Evolutionary conservation across 2,329 filamentous ascomycete genomes (phyloP), one percentile per base, ranked within the genome.

Genomic region (Cadophora malorum): DNA sequence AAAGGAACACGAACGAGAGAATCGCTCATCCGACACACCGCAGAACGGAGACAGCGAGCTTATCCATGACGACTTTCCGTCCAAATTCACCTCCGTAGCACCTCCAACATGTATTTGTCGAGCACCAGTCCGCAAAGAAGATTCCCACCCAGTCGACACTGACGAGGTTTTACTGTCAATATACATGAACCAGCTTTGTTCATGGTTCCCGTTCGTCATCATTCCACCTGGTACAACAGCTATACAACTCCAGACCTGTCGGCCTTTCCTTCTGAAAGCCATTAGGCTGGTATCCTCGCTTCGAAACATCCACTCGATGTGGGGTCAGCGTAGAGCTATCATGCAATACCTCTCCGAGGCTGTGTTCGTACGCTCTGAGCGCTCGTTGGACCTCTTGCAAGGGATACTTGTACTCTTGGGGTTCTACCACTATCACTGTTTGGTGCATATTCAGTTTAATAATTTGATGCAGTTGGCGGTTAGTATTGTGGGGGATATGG

Each of bases 341-440:
- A 81, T 84, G 74, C 77, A 74, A 23, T 79, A 83, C 50, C 74
- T 86, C 14, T 79, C 82, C 2, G 83, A 86, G 35, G 78, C 81
- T 66, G 81, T 86, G 79, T 75, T 86, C 14, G 79, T 86, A 53
- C 79, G 82, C 1, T 83, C 82, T 0, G 82, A 84, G 64, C 77
- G 83, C 19, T 85, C 84, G 0, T 69, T 86, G 12, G 85, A 86
- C 66, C 73, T 86, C 2, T 74, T 86, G 0, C 79, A 83, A 65
- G 82, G 83, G 0, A 80, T 86, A 3, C 74, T 86, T 2, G 79
- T 86, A 0, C 80, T 86, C 31, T 70, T 84, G 2, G 81, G 81
- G 0, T 86, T 81, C 79, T 85, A 86, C 65, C 84, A 86, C 58
- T 83, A 86, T 62, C 84, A 86, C 72, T 86, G 84, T 70, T 80